These are phyloP conservation scores for Phytopythium boreale DNA, from an alignment of 352 stramenopile genomes.

Conservation along the genomic window DNA sequence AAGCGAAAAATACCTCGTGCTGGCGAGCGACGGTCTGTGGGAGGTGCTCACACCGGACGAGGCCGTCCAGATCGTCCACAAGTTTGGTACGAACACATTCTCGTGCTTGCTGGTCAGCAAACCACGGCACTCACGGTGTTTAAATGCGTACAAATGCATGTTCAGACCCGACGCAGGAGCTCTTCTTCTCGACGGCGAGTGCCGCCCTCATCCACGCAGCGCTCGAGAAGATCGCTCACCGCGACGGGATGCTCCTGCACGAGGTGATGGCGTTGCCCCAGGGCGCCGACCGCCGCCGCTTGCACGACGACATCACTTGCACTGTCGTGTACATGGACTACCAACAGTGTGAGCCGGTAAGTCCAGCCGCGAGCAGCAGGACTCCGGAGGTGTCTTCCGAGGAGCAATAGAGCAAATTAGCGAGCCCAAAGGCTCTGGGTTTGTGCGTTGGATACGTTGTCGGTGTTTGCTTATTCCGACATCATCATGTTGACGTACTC, in stretches of 20 bases:
- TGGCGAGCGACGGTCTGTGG: constrained; percentile 84
- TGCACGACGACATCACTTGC: constrained; percentile 82
- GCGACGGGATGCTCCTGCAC: constrained; percentile 67
- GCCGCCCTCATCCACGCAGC: constrained; percentile 65
- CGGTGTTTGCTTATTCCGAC: constrained; percentile 49
- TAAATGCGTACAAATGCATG: neutral
- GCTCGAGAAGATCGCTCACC: constrained; percentile 65
- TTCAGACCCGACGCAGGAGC: constrained; percentile 35
- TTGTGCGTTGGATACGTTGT: no score
- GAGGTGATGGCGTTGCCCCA: constrained; percentile 56
- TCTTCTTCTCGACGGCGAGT: constrained; percentile 57
- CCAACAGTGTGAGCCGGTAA: constrained; percentile 8
- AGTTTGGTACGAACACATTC: constrained; percentile 48
- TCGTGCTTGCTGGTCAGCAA: neutral
- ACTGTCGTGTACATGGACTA: constrained; percentile 64
- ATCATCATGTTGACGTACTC: constrained; percentile 97
- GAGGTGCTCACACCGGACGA: constrained; percentile 71
- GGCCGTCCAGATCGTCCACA: constrained; percentile 57
- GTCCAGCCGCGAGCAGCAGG: constrained; percentile 3
- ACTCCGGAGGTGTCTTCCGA: neutral
- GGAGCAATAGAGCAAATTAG: neutral
- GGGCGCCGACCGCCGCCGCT: constrained; percentile 44
- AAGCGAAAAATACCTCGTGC: constrained; percentile 63
- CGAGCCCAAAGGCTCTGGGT: neutral
- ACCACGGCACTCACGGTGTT: neutral